Evolutionary conservation across 1,139 yeast genomes (phyloP), one percentile per base, ranked within the genome.

Genomic region (Zygosaccharomyces sapae): DNA sequence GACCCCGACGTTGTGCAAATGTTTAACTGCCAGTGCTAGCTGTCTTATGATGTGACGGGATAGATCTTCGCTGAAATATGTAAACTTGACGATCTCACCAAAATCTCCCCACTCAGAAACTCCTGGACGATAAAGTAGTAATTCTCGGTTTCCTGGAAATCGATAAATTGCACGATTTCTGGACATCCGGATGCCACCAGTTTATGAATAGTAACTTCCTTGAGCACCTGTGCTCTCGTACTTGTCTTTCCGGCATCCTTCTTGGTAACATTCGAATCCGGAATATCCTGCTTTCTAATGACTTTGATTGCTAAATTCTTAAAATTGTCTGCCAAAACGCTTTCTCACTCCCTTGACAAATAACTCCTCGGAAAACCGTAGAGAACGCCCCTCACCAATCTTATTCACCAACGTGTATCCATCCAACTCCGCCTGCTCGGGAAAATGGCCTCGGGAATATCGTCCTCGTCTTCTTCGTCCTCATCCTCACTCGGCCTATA

Each of bases 311-410:
- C 97, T 41, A 89, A 67, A 13, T 52, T 50, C 4, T 51, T 49
- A 50, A 46, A 55, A 24, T 50, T 48, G 16, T 43, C 39, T 29
- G 47, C 27, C 43, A 41, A 38, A 45, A 53, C 13, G 52, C 30
- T 31, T 48, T 45, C 35, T 47, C 37, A 16, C 54, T 41, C 33
- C 33, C 38, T 25, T 38, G 41, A 22, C 45, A 34, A 8, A 57
- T 55, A n/a, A 52, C 45, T 12, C 57, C 59, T 24, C 51, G 54
- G 37, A 54, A 56, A 7, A 90, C 97, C 13, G 79, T 75, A 5
- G 95, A 86, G 63, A 89, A 89, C 0, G 97, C 97, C 97, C 97
- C 62, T 86, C 90, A 1, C 88, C 89, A 6, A 83, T 67, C 50
- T 72, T 71, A 20, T 73, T 66, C 7, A 64, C 48, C 30, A 70